A percentile compares a stretch with the other conserved stretches of the same genome.
These are phyloP conservation scores for Stemphylium vesicarium DNA, from an alignment of 2,329 filamentous ascomycete genomes.

Conservation along the genomic window DNA sequence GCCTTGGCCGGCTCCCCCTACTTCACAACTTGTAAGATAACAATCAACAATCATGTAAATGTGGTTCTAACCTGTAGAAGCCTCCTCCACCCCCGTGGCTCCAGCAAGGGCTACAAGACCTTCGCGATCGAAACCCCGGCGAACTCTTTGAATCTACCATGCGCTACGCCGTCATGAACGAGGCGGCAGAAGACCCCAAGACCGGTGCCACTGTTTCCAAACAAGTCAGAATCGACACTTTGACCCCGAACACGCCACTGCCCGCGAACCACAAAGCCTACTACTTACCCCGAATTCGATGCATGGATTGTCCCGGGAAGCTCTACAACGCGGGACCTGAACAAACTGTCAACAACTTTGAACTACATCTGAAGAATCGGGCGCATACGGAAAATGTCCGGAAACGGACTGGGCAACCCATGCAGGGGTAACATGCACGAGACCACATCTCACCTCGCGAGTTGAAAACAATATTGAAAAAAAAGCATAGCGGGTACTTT, in stretches of 20 bases:
- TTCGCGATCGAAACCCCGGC: constrained; percentile 74
- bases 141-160: constrained; percentile 90
- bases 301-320: constrained; percentile 90
- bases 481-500: constrained; percentile 14
- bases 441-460: background rate
- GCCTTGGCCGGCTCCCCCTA: constrained; percentile 62
- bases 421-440: constrained; percentile 1
- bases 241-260: constrained; percentile 56
- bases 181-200: constrained; percentile 48
- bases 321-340: constrained; percentile 90
- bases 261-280: constrained; percentile 74
- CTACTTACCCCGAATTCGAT: constrained; percentile 88
- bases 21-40: constrained; percentile 67
- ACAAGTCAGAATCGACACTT: constrained; percentile 62
- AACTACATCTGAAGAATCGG: constrained; percentile 87
- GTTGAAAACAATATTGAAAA: constrained; percentile 6
- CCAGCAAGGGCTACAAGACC: constrained; percentile 70
- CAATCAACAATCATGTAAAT: background rate
- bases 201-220: constrained; percentile 60
- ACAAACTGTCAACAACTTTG: constrained; percentile 86
- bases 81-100: constrained; percentile 90
- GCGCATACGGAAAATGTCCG: constrained; percentile 61
- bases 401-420: constrained; percentile 35
- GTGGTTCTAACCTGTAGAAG: constrained; percentile 55
- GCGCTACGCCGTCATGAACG: constrained; percentile 85